phyloP scores from a whole-genome alignment of 2,329 filamentous ascomycete genomes.

The Pseudogymnoascus destructans region DNA sequence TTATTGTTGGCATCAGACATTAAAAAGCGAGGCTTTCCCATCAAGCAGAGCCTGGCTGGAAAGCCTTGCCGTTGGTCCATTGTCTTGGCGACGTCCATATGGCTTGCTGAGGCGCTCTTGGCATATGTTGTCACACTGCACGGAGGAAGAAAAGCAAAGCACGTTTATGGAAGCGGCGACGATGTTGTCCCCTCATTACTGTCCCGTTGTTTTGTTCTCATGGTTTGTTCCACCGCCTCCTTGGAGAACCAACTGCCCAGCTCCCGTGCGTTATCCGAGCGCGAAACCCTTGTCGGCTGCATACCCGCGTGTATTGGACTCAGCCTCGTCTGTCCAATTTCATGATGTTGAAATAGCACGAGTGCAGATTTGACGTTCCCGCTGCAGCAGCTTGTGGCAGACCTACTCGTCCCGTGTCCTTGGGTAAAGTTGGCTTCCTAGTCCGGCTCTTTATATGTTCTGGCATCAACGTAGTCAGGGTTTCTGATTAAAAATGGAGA shows the following conservation, averaged over 20 bases:
- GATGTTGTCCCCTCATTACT: not conserved
- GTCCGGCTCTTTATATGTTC: not conserved
- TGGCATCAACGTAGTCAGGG: not conserved
- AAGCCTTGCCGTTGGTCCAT: not conserved
- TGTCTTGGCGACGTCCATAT: not conserved
- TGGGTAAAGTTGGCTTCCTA: not conserved
- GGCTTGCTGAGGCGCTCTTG: not conserved
- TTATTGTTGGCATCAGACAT: not conserved
- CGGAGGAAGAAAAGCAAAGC: not conserved
- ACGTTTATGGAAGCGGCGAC: not conserved
- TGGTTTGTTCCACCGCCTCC: not conserved
- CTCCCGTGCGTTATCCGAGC: not conserved
- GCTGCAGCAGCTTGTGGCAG: no score
- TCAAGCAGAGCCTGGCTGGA: not conserved
- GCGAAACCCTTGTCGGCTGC: not conserved
- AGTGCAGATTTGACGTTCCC: not conserved
- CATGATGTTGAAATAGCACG: not conserved
- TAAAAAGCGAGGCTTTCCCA: not conserved
- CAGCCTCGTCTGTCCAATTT: not conserved
- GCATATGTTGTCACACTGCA: not conserved
- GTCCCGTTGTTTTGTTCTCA: not conserved
- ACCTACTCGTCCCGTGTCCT: no score
- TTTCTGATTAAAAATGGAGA: not conserved
- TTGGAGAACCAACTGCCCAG: not conserved
- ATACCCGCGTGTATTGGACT: not conserved